A percentile compares a stretch with the other conserved stretches of the same genome.
Evolutionary conservation across 2,329 filamentous ascomycete species (phyloP).

Genomic region (Stagonosporopsis tanaceti): DNA sequence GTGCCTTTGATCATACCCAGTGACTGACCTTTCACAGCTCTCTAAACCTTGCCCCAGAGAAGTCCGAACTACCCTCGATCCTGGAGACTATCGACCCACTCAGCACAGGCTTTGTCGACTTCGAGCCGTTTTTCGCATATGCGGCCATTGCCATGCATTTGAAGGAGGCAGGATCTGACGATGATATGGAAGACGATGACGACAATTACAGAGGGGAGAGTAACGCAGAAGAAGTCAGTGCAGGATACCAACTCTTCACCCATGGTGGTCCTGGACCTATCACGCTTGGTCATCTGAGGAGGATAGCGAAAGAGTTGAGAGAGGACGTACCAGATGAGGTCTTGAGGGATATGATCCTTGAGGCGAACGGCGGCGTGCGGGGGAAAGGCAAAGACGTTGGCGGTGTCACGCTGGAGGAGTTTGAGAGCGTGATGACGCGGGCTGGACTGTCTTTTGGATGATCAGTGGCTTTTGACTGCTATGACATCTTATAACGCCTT

Average conservation of each 20-base stretch:
- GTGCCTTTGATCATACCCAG: background rate
- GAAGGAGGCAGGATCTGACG: conserved; percentile 43
- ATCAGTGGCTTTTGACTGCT: conserved; percentile 35
- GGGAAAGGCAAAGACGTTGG: conserved; percentile 62
- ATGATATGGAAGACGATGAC: conserved; percentile 56
- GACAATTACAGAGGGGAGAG: conserved; percentile 44
- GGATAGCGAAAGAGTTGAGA: conserved; percentile 81
- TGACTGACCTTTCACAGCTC: conserved; percentile 63
- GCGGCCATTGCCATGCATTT: conserved; percentile 82
- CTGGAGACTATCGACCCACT: conserved; percentile 84
- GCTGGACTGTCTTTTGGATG: conserved; percentile 79
- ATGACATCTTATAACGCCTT: background rate
- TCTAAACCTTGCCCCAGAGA: conserved; percentile 74
- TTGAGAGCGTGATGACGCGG: conserved; percentile 83
- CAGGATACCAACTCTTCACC: conserved; percentile 84
- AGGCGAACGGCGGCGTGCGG: conserved; percentile 81
- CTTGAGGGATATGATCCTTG: conserved; percentile 90
- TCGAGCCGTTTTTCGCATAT: conserved; percentile 83
- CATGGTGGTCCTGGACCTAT: conserved; percentile 68
- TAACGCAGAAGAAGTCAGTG: conserved; percentile 73
- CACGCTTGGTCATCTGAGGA: conserved; percentile 77
- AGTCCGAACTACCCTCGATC: conserved; percentile 77
- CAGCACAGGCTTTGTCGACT: conserved; percentile 77
- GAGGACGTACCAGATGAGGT: conserved; percentile 85
- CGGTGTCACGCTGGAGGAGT: conserved; percentile 80